Conservation (phyloP, 2,329 filamentous ascomycete species). For the Uncinocarpus reesii region DNA sequence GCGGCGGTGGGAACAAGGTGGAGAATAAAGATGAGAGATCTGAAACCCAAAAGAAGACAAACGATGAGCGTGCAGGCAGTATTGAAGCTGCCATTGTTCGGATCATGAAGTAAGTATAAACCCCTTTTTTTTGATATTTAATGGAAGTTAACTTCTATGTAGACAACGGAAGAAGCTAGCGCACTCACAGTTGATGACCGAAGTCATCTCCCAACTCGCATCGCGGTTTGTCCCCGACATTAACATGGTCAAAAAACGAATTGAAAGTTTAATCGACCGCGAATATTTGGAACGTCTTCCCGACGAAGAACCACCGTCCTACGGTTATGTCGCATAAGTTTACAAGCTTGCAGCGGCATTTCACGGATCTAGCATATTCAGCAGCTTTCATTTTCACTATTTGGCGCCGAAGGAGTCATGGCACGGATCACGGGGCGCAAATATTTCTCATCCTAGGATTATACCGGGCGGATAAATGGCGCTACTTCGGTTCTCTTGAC, state of each 20-base stretch:
- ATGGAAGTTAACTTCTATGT: slow-evolving; percentile 12
- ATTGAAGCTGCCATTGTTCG: slow-evolving; percentile 45
- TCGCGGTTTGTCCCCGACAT: slow-evolving; percentile 43
- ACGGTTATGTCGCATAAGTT: slow-evolving; percentile 35
- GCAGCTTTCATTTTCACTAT: not conserved
- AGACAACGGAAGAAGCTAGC: slow-evolving; percentile 41
- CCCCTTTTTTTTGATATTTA: not conserved
- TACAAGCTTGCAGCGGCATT: not conserved
- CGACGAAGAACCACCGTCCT: slow-evolving; percentile 36
- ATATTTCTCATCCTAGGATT: not conserved
- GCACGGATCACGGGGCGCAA: not conserved
- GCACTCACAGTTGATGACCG: slow-evolving; percentile 42
- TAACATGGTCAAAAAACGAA: slow-evolving; percentile 44
- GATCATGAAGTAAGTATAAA: slow-evolving; percentile 44
- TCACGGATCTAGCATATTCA: not conserved
- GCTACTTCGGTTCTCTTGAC: not conserved
- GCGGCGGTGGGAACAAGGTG: slow-evolving; percentile 64
- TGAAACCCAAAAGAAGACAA: slow-evolving; percentile 42
- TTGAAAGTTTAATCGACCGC: slow-evolving; percentile 45
- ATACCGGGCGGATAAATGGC: not conserved
- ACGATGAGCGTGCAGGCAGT: slow-evolving; percentile 39
- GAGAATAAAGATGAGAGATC: slow-evolving; percentile 57
- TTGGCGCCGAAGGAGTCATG: not conserved
- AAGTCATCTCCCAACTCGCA: slow-evolving; percentile 41
- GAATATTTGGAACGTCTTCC: slow-evolving; percentile 42